These are phyloP conservation scores for Barnettozyma wickerhamii DNA, from an alignment of 805 yeast species.

Conservation along the genomic window DNA sequence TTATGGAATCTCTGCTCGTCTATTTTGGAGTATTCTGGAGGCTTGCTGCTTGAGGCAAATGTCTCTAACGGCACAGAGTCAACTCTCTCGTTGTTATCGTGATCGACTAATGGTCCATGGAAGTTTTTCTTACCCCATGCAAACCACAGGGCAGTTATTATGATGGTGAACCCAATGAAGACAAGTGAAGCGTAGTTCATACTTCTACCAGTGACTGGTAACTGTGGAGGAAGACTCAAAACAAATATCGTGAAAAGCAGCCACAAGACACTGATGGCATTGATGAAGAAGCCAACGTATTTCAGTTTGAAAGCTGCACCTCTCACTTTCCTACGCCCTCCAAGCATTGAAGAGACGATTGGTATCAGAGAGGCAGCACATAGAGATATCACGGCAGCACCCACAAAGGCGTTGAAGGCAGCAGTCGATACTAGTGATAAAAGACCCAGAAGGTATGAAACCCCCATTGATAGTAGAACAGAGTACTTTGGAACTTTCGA, in stretches of 20 bases:
- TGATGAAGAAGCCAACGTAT: slow-evolving; percentile 59
- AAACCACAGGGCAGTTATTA: slow-evolving; percentile 46
- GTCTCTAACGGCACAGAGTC: slow-evolving; percentile 16
- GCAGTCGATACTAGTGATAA: slow-evolving; percentile 66
- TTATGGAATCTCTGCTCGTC: slow-evolving; percentile 22
- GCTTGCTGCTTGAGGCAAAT: slow-evolving; percentile 8
- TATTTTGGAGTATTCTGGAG: slow-evolving; percentile 16
- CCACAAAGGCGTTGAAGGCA: slow-evolving; percentile 80
- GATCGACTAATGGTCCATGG: slow-evolving; percentile 52
- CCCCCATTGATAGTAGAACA: slow-evolving; percentile 55
- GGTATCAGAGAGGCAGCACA: slow-evolving; percentile 79
- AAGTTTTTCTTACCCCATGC: slow-evolving; percentile 61
- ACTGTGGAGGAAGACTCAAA: slow-evolving; percentile 67
- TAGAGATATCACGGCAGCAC: slow-evolving; percentile 72
- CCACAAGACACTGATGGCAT: slow-evolving; percentile 57
- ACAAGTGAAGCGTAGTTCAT: slow-evolving; percentile 61
- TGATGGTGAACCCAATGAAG: slow-evolving; percentile 42
- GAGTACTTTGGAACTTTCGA: slow-evolving; percentile 70
- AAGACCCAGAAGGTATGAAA: slow-evolving; percentile 55
- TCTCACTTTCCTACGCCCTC: slow-evolving; percentile 54
- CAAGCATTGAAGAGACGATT: slow-evolving; percentile 54
- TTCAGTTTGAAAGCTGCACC: slow-evolving; percentile 67
- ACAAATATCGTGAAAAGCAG: slow-evolving; percentile 52
- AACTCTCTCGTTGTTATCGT: slow-evolving; percentile 22
- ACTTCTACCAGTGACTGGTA: slow-evolving; percentile 40